Base-by-base conservation (phyloP, 164 flowering plant species). In the Chimonanthus praecox region DNA sequence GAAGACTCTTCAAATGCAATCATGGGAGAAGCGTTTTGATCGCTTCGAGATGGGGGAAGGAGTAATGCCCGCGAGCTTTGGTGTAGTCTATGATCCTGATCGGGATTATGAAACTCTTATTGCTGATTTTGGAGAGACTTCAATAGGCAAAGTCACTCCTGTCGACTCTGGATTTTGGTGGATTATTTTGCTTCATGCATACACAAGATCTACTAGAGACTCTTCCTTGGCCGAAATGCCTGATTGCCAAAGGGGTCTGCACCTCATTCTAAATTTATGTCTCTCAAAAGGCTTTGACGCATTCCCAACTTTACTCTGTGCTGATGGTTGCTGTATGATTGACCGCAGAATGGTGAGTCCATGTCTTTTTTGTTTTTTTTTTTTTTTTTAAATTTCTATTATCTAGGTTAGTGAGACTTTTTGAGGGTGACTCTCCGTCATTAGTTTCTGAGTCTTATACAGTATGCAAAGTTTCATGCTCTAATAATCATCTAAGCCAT, bases 21-120 rank as follows among this genome's bases (percentile, higher is more conserved):
- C 90, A 65, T 87, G 92, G 96, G 94, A 90, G 87, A 92, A 90
- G 76, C 88, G 76, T 77, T 77, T 90, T 51, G 97, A 92, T 48
- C 78, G 84, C 4, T 92, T 92, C 80, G 83, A 86, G 68, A 87
- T 92, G 10, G 92, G 92, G 64, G 95, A 89, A 80, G 97, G 96
- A 72, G 94, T 88, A 9, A 90, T 92, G 96, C 96, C 97, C 5
- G 96, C 96, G 43, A 92, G 96, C 82, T 92, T 92, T 72, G 90
- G 88, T 77, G 97, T 92, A 50, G 83, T 83, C 20, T 89, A 89
- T 81, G 96, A 92, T 67, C 90, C 90, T 47, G 80, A 82, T 49
- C 79, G 85, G 71, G 85, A 90, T 71, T 20, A 51, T 58, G 96
- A 92, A 68, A 88, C 91, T 7, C 60, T 92, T 45, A 79, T 85